Evolutionary conservation across 192 early-diverging fungal genomes (phyloP), one percentile per base, ranked within the genome.

Genomic region (Lunasporangiospora selenospora): DNA sequence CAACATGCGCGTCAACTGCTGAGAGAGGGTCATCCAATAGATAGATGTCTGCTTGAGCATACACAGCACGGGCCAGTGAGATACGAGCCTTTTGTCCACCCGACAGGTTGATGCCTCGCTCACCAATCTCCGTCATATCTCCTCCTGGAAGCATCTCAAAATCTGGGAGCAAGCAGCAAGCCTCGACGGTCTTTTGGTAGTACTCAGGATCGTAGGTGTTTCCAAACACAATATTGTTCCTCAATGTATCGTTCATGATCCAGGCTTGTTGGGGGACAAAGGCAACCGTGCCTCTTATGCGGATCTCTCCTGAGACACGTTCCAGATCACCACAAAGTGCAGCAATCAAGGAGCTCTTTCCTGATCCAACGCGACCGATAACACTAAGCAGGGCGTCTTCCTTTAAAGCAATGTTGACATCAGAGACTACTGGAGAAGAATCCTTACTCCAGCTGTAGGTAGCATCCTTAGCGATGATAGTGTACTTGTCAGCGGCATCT

Each of bases 41-140:
- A 43, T 94, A 93, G n/a, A 95, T 85, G 66, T 95, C 93, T 12
- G 92, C 88, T 3, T 86, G 80, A 19, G 90, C 80, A 64, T 97
- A 97, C 19, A 95, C 93, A 1, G 95, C 80, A 55, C 86, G 88
- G 2, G 81, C 75, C 19, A 79, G 52, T 12, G 78, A 81, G 12
- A 77, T 70, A 50, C 81, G 85, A 26, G 87, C 85, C 59, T 91
- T 93, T 56, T 96, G 94, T 21, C 94, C 94, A 52, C 94, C 94
- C 30, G 88, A 90, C 39, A 96, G 75, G 32, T 90, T 94, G 65
- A 92, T 85, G 43, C 94, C 94, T 53, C 85, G 83, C 64, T 93
- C 91, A 38, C 92, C 91, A 65, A 93, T 90, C 79, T 73, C 32
- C 7, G 89, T 26, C 9, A 65, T 63, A 26, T 76, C 71, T 19